phyloP scores from a whole-genome alignment of 805 yeast species.

The Yamadazyma olivae region DNA sequence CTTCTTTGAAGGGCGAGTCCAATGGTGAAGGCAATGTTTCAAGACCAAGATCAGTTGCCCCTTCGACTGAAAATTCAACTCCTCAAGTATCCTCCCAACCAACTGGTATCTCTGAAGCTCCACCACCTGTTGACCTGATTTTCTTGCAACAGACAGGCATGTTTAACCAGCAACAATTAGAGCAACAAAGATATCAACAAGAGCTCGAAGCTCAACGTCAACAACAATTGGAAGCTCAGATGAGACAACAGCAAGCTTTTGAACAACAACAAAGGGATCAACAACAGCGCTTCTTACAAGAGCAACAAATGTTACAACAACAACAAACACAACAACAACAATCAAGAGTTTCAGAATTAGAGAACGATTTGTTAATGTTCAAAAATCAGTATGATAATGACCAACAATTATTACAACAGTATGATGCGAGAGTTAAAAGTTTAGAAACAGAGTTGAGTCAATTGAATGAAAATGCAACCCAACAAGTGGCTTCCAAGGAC shows the following conservation, averaged over 20 bases:
- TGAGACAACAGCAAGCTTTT: constrained; percentile 70
- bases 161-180: constrained; percentile 50
- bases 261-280: constrained; percentile 72
- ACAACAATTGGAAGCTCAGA: constrained; percentile 64
- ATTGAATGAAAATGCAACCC: constrained; percentile 61
- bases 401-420: constrained; percentile 79
- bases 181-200: constrained; percentile 58
- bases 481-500: constrained; percentile 73
- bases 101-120: constrained; percentile 27
- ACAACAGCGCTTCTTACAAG: constrained; percentile 63
- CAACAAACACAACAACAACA: constrained; percentile 74
- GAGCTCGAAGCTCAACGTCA: constrained; percentile 63
- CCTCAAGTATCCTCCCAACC: constrained; percentile 48
- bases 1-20: constrained; percentile 48
- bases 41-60: constrained; percentile 25
- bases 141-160: constrained; percentile 55
- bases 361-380: constrained; percentile 72
- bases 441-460: constrained; percentile 69
- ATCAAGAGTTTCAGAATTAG: constrained; percentile 76
- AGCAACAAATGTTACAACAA: constrained; percentile 63
- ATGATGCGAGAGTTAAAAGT: constrained; percentile 79
- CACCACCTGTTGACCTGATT: constrained; percentile 34
- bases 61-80: constrained; percentile 18
- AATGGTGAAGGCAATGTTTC: constrained; percentile 35
- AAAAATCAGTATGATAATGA: constrained; percentile 84